phyloP scores from a whole-genome alignment of 1,284 basidiomycete species.

The Acaromyces ingoldii region DNA sequence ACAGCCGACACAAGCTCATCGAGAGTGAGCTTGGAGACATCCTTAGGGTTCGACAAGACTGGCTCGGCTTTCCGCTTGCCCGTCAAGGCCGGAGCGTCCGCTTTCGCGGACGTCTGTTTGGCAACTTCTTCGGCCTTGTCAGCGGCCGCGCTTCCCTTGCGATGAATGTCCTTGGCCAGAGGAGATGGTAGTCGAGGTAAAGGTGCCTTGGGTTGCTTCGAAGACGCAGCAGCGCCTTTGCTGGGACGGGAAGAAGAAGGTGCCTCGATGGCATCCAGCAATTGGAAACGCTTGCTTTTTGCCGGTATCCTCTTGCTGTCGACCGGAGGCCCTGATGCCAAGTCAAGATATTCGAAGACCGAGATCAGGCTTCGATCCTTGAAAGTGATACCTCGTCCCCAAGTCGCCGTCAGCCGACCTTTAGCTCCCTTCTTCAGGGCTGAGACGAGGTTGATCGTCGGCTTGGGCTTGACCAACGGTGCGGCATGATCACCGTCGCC shows the following conservation, averaged over 20 bases:
- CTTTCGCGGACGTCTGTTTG: constrained; percentile 14
- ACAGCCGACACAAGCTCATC: constrained; percentile 54
- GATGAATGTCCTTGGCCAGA: constrained; percentile 18
- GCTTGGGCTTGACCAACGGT: constrained; percentile 9
- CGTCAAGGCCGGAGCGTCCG: constrained; percentile 50
- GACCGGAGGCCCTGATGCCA: constrained; percentile 54
- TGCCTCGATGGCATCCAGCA: constrained; percentile 53
- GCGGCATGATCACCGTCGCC: background rate
- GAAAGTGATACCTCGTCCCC: constrained; percentile 54
- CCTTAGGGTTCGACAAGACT: constrained; percentile 41
- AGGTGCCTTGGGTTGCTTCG: background rate
- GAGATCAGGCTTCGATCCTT: constrained; percentile 54
- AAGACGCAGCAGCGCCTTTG: constrained; percentile 37
- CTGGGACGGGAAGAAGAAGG: too few relatives aligned
- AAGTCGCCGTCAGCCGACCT: constrained; percentile 53
- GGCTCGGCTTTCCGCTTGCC: constrained; percentile 40
- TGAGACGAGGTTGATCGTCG: constrained; percentile 43
- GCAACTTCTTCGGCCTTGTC: background rate
- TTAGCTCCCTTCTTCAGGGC: constrained; percentile 55
- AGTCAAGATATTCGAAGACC: constrained; percentile 55
- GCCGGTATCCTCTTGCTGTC: constrained; percentile 50
- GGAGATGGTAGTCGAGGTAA: constrained; percentile 21
- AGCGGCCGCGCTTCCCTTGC: background rate
- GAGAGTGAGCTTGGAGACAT: constrained; percentile 53
- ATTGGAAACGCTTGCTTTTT: constrained; percentile 51